Evolutionary conservation across 495 filamentous ascomycete species (phyloP).

Genomic region (Podospora pseudoanserina): DNA sequence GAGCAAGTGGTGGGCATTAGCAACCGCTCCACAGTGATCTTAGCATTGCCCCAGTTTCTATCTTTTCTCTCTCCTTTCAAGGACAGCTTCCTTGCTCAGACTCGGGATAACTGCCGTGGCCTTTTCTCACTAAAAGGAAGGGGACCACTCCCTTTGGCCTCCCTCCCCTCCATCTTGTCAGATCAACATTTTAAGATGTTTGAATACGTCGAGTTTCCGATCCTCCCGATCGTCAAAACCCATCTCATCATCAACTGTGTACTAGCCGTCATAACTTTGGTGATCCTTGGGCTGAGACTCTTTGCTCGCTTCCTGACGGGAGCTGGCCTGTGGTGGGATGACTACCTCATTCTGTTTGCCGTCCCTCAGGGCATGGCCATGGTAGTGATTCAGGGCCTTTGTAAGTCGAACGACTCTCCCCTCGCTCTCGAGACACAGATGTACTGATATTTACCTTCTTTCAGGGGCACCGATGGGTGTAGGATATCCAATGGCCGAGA

Average conservation of each 20-base stretch:
- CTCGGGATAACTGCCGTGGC: not conserved
- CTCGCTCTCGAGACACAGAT: not conserved
- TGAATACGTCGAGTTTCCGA: conserved; percentile 16
- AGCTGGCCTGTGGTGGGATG: conserved; percentile 33
- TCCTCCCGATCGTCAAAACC: conserved; percentile 15
- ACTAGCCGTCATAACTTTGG: conserved; percentile 15
- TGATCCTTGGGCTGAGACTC: conserved; percentile 20
- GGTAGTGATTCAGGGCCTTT: conserved; percentile 28
- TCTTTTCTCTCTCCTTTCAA: not conserved
- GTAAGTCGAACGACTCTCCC: conserved; percentile 16
- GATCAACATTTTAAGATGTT: not conserved
- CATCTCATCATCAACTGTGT: conserved; percentile 27
- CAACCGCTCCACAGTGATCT: not conserved
- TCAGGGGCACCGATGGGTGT: conserved; percentile 22
- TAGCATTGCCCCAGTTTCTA: not conserved
- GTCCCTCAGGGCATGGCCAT: conserved; percentile 28
- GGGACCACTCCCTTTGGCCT: not conserved
- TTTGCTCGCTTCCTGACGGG: conserved; percentile 20
- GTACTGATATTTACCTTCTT: not conserved
- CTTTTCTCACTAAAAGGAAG: not conserved
- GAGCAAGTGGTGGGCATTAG: not conserved
- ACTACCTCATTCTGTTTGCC: conserved; percentile 30
- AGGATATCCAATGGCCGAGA: conserved; percentile 15
- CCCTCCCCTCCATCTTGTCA: not conserved
- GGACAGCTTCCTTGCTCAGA: not conserved